Evolutionary conservation across 306 rosid species (phyloP), one percentile per base, ranked within the genome.

Genomic region (Abrus precatorius): DNA sequence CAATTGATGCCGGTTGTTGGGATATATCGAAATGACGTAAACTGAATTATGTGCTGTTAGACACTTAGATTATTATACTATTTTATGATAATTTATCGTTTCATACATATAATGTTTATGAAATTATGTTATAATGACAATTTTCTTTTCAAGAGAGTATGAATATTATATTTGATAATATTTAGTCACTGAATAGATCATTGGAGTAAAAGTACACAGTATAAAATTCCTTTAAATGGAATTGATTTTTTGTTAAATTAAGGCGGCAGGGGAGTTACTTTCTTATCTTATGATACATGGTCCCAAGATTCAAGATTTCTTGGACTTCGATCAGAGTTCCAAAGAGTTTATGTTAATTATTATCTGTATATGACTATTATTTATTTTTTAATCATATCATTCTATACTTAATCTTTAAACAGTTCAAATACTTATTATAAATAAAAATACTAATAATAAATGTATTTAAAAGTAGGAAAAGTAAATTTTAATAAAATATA

Each of bases 1-100:
- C 47, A 54, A 55, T 71, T 6, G 40, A 27, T 72, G 77, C 77
- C 65, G 77, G 66, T 72, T 54, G 77, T 72, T 72, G 48, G 36
- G 40, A 55, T 41, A 73, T 55, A 28, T 34, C 27, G 43, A 55
- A 73, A 55, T 56, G 0, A 55, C 54, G 38, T 10, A 71, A 27
- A 72, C 14, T 36, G 10, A 54, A 33, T 14, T 3, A 33, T 52
- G 2, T 20, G 30, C 7, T 33, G 11, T 71, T 14, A 34, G 12
- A n/a, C 52, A 20, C 20, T 20, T 20, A 20, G 20, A 20, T 20
- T 20, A 20, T 20, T 20, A 20, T 33, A 71, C 10, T 50, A n/a
- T 71, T 14, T 71, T n/a, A 7, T 50, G 2, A 38, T 0, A 20
- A 72, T 55, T 53, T 36, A 14, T 53, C 6, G 54, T 48, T 69